Evolutionary conservation across 2,329 filamentous ascomycete species (phyloP), one percentile per base, ranked within the genome.

Genomic region (Fusarium cyanostomum): DNA sequence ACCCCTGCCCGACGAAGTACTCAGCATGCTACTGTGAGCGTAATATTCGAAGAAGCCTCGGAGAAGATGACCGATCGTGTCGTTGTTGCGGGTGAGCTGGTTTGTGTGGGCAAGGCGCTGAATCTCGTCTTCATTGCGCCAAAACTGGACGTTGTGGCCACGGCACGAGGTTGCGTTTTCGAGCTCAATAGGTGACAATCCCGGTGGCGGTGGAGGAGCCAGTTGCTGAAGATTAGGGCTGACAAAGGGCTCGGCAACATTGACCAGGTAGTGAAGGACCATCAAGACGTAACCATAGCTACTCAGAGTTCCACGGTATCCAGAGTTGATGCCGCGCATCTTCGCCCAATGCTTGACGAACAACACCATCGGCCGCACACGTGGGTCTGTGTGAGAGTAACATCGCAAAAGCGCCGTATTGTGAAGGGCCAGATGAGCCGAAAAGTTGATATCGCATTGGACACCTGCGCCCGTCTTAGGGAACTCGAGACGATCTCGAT

Each of bases 311-410:
- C 94, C 93, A 33, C 89, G 89, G 72, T 96, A 96, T 2, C 92
- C 88, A 37, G 89, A 92, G 76, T 97, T 97, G 78, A 97, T 94
- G 62, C 88, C 90, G 42, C 94, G 88, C 26, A 84, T 82, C 75
- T 95, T 96, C 24, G 92, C 92, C 93, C 94, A 97, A 62, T 92
- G 86, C 76, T 97, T 97, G 72, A 97, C 82, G 72, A 97, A 96
- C 8, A 96, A 79, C 1, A 96, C 87, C 79, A 97, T 86, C 2
- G 88, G 86, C 18, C 87, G 85, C 6, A 97, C 92, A 10, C 94
- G 88, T 5, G 85, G 78, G 72, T 97, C 94, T 16, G 90, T 91
- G 52, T 86, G 84, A 2, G 90, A 89, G 77, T 97, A 97, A 74
- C 92, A 94, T 34, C 91, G 87, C 27, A 97, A 84, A 34, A 97